A percentile compares a stretch with the other conserved stretches of the same genome.
Conservation (phyloP, 2,329 filamentous ascomycete genomes). For the Metarhizium rileyi region DNA sequence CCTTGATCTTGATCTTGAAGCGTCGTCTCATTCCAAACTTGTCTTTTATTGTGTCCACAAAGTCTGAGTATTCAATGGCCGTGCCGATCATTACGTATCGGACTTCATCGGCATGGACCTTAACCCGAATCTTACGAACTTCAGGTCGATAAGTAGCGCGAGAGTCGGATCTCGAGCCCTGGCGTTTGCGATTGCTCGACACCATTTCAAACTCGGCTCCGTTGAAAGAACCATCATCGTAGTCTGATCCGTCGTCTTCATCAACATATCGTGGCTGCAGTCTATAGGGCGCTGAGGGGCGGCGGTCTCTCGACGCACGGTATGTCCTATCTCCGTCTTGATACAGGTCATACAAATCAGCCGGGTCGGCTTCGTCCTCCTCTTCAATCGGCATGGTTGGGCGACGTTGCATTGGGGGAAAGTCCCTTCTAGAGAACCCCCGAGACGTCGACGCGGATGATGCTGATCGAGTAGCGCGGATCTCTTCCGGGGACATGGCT, state of each 20-base stretch:
- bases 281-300: conserved; percentile 19
- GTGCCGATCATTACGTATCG: conserved; percentile 82
- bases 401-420: conserved; percentile 18
- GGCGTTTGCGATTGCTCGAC: conserved; percentile 38
- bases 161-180: conserved; percentile 37
- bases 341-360: conserved; percentile 62
- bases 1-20: conserved; percentile 83
- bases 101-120: conserved; percentile 85
- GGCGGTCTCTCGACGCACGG: conserved; percentile 26
- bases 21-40: conserved; percentile 73
- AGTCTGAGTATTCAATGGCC: conserved; percentile 63
- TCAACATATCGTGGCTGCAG: conserved; percentile 58
- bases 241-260: conserved; percentile 70
- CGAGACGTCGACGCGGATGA: conserved; percentile 38
- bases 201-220: conserved; percentile 76
- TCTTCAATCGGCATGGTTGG: conserved; percentile 28
- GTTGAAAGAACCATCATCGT: conserved; percentile 61
- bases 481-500: conserved; percentile 35
- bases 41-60: conserved; percentile 69
- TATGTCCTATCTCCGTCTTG: conserved; percentile 28
- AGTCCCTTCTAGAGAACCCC: conserved; percentile 31
- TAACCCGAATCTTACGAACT: conserved; percentile 73
- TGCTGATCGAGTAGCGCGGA: conserved; percentile 26
- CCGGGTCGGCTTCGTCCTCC: conserved; percentile 54
- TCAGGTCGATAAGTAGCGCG: conserved; percentile 53